Base-by-base conservation (phyloP, 805 yeast species). In the Metschnikowia dekortorum region DNA sequence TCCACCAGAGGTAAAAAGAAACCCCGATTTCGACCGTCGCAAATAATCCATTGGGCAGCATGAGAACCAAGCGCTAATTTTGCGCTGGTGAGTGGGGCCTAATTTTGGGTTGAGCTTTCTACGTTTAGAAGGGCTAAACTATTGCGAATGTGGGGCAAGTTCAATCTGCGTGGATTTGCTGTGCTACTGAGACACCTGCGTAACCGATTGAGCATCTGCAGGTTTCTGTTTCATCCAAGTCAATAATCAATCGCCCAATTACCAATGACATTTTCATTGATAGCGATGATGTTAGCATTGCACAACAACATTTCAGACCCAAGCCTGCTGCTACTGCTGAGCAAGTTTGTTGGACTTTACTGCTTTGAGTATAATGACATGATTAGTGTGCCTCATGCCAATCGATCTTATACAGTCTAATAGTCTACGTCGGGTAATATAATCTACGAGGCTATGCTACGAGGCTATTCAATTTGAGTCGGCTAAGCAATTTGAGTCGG, bases 1-100 rank as follows among this genome's bases (percentile, higher is more conserved):
- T 16, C 99, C 99, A 66, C 96, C 45, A 94, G 74, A 0, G 99
- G 98, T 42, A 94, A 73, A 68, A 94, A 94, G 65, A 78, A 94
- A 0, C 99, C 99, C 0, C 90, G 92, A 87, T 57, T 81, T 82
- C 58, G 96, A 89, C 56, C 99, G 80, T 66, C 99, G 81, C 51
- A 94, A 76, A 63, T 94, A 94, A 67, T 99, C 99, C 99, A 94
- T 55, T 16, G 94, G 69, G 99, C 99, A 94, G 67, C 99, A 94
- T 0, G 99, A 0, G 99, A 99, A 0, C 99, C 99, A 40, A 88
- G 73, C 0, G 18, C 18, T 16, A 16, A 2, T 16, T 16, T 16
- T 16, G 18, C 18, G 98, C 97, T 57, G 99, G 97, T 2, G 73
- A 62, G 67, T 87, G 95, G 60, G 85, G 85, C 36, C 75, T 76